Conservation (phyloP, 225 moss, liverwort and hornwort species). For the Thuidium tamariscinum region DNA sequence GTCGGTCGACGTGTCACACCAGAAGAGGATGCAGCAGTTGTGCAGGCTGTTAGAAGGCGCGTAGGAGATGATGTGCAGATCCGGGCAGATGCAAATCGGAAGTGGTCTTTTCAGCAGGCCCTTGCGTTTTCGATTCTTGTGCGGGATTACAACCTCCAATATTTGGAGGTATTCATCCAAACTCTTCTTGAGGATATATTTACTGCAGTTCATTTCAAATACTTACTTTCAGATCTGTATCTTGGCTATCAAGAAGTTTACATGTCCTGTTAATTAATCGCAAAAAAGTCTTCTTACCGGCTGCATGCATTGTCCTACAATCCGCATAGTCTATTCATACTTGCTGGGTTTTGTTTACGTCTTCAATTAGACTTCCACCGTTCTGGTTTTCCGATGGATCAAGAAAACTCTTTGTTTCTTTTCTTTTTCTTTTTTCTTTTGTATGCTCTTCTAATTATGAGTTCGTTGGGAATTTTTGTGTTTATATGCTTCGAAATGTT, state of each 20-base stretch:
- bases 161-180: slow-evolving; percentile 58
- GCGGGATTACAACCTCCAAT: slow-evolving; percentile 51
- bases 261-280: not conserved
- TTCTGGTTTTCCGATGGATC: not conserved
- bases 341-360: not conserved
- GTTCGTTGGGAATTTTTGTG: not conserved
- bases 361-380: not conserved
- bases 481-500: not conserved
- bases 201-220: not conserved
- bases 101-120: slow-evolving; percentile 71
- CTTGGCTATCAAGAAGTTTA: not conserved
- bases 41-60: slow-evolving; percentile 52
- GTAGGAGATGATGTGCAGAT: slow-evolving; percentile 67
- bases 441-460: not conserved
- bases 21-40: slow-evolving; percentile 66
- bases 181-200: not conserved
- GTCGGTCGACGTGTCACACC: slow-evolving; percentile 71
- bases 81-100: slow-evolving; percentile 90
- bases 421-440: not conserved
- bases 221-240: not conserved
- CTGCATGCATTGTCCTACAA: not conserved
- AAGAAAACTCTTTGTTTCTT: not conserved
- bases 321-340: not conserved
- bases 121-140: slow-evolving; percentile 51
- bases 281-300: not conserved